Base-by-base conservation (phyloP, 352 stramenopile species). In the Aphanomyces cochlioides region DNA sequence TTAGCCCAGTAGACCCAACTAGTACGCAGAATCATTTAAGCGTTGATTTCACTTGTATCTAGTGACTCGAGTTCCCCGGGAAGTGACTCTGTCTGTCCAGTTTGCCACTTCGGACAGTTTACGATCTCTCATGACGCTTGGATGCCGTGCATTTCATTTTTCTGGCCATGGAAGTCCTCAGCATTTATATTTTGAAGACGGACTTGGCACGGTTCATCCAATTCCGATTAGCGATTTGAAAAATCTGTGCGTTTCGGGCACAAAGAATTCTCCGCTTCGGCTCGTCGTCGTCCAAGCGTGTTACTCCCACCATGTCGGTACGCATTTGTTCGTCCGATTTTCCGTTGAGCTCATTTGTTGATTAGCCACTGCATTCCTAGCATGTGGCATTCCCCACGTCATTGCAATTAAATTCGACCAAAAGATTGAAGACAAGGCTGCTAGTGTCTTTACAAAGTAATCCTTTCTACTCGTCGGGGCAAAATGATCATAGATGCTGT, bases 121-220 rank as follows among this genome's bases (percentile, higher is more conserved):
- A 21, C 83, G 93, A n/a, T 87, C 88, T 41, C 89, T 96, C 63
- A 79, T 98, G 28, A 97, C 94, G 8, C 81, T 97, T 41, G 89
- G 90, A 1, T 97, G 90, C 69, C 83, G 88, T 64, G 93, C 91
- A 34, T 76, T 98, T 38, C 96, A 98, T 72, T 98, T 97, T 73
- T 98, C 91, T 3, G 96, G 96, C 13, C 96, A 98, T 72, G 96
- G 96, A 0, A 90, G 98, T 72, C 88, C 92, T 48, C 83, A 92
- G 13, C 91, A 90, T 63, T 63, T 98, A 13, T 97, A 96, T 66
- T 98, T 98, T 75, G 95, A 98, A 85, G 92, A 98, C 74, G 84
- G 84, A 43, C 88, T 90, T 82, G 84, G 84, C 0, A 72, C 91
- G 2, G 86, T 93, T 17, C 86, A 93, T 56, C 84, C 86, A 2